Conservation (phyloP, 257 asterid genomes). For the Capsicum rhomboideum region DNA sequence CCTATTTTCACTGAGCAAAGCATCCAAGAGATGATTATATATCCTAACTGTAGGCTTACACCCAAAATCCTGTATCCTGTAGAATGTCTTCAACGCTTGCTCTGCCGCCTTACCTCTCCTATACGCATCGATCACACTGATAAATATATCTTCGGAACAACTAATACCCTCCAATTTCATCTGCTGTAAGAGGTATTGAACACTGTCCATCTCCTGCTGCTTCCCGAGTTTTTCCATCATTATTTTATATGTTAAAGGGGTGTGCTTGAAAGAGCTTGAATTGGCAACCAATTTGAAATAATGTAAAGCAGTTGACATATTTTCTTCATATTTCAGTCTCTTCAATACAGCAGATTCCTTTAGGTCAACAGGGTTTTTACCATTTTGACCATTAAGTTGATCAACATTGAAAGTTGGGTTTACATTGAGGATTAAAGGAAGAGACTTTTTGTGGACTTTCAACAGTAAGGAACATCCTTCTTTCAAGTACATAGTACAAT, state of each 20-base stretch:
- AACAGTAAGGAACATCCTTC: slow-evolving; percentile 60
- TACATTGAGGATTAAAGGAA: slow-evolving; percentile 54
- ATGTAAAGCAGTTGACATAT: slow-evolving; percentile 42
- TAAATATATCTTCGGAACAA: slow-evolving; percentile 61
- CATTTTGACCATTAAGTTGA: slow-evolving; percentile 5
- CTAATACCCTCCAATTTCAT: slow-evolving; percentile 65
- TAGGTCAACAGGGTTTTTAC: slow-evolving; percentile 19
- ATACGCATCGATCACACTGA: slow-evolving; percentile 55
- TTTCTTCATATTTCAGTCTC: slow-evolving; percentile 40
- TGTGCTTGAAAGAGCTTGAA: slow-evolving; percentile 63
- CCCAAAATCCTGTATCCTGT: slow-evolving; percentile 70
- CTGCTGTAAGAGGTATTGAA: slow-evolving; percentile 80
- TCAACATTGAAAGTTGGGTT: slow-evolving; percentile 20
- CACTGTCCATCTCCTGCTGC: slow-evolving; percentile 49
- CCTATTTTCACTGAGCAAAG: slow-evolving; percentile 68
- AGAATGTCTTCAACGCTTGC: slow-evolving; percentile 67
- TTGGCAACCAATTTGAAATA: slow-evolving; percentile 54
- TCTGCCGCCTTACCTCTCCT: slow-evolving; percentile 41
- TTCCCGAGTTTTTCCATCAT: slow-evolving; percentile 71
- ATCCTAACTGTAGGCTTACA: slow-evolving; percentile 73
- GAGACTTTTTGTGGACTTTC: slow-evolving; percentile 51
- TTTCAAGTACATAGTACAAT: slow-evolving; percentile 43
- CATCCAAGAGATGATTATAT: slow-evolving; percentile 76
- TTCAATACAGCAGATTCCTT: slow-evolving; percentile 56
- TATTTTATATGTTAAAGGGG: slow-evolving; percentile 48